Percentiles rank a stretch among this genome's conserved stretches.
Conservation (phyloP, 1,139 yeast species). For the Hemisphaericaspora xylanilytica region DNA sequence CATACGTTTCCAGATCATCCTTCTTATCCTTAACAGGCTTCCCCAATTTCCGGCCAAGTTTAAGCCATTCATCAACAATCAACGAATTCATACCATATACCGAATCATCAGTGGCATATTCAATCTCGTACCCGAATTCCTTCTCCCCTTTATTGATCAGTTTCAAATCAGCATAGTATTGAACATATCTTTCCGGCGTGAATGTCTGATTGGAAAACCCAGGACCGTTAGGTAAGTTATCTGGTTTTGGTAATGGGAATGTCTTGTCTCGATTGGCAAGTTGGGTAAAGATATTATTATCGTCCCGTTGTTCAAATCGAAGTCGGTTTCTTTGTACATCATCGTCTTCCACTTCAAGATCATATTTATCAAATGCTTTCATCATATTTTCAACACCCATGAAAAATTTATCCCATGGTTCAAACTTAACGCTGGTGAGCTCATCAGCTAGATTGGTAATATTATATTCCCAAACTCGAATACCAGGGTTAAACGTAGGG, state of each 20-base stretch:
- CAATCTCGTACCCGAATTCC: slow-evolving; percentile 57
- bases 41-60: slow-evolving; percentile 54
- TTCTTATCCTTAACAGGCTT: slow-evolving; percentile 27
- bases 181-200: slow-evolving; percentile 70
- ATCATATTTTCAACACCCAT: slow-evolving; percentile 37
- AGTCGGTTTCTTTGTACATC: no score
- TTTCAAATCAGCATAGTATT: slow-evolving; percentile 65
- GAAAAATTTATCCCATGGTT: slow-evolving; percentile 59
- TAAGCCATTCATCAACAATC: slow-evolving; percentile 59
- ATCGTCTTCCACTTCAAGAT: slow-evolving; percentile 16
- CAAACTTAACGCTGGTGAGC: slow-evolving; percentile 17
- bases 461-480: slow-evolving; percentile 85
- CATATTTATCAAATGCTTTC: slow-evolving; percentile 24
- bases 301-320: no score
- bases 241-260: slow-evolving; percentile 65
- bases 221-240: slow-evolving; percentile 59
- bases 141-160: slow-evolving; percentile 46
- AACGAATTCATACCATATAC: slow-evolving; percentile 55
- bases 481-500: slow-evolving; percentile 81
- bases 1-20: slow-evolving; percentile 11
- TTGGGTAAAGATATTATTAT: slow-evolving; percentile 9
- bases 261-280: slow-evolving; percentile 51
- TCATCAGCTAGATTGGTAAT: slow-evolving; percentile 47
- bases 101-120: slow-evolving; percentile 65
- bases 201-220: slow-evolving; percentile 69